phyloP scores from a whole-genome alignment of 2,329 filamentous ascomycete species.

The Byssochlamys sp. region DNA sequence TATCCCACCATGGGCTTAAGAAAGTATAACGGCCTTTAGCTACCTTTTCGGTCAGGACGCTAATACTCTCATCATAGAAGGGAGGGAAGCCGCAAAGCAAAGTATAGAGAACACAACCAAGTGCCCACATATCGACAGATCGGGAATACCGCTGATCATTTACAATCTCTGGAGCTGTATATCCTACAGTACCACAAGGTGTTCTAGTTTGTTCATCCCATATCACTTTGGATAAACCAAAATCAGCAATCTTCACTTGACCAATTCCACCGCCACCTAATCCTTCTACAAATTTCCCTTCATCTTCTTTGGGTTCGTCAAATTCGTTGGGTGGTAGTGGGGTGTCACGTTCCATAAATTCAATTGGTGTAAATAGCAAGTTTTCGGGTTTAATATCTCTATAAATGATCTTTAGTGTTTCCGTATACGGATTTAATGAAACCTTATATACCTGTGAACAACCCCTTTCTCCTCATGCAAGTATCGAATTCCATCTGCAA shows the following conservation, averaged over 20 bases:
- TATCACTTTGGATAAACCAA: conserved; percentile 92
- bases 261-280: conserved; percentile 83
- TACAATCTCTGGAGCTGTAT: conserved; percentile 95
- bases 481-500: conserved; percentile 88
- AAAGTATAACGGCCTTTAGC: conserved; percentile 95
- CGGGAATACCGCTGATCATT: conserved; percentile 98
- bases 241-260: conserved; percentile 93
- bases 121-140: conserved; percentile 97
- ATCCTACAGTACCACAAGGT: conserved; percentile 95
- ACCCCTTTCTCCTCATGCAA: conserved; percentile 89
- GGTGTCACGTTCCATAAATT: conserved; percentile 67
- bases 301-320: conserved; percentile 93
- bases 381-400: conserved; percentile 99
- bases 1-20: conserved; percentile 97
- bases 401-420: conserved; percentile 20
- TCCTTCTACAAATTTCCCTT: conserved; percentile 81
- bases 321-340: conserved; percentile 74
- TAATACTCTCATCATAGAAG: conserved; percentile 97
- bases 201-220: conserved; percentile 99
- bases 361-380: conserved; percentile 79
- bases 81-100: conserved; percentile 94
- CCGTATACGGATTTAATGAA: conserved; percentile 3
- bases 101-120: conserved; percentile 94
- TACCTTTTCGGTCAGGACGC: conserved; percentile 93
- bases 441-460: conserved; percentile 66